Percentiles rank a stretch among this genome's conserved stretches.
Conservation (phyloP, 352 stramenopile genomes). For the Pythium aquatile region DNA sequence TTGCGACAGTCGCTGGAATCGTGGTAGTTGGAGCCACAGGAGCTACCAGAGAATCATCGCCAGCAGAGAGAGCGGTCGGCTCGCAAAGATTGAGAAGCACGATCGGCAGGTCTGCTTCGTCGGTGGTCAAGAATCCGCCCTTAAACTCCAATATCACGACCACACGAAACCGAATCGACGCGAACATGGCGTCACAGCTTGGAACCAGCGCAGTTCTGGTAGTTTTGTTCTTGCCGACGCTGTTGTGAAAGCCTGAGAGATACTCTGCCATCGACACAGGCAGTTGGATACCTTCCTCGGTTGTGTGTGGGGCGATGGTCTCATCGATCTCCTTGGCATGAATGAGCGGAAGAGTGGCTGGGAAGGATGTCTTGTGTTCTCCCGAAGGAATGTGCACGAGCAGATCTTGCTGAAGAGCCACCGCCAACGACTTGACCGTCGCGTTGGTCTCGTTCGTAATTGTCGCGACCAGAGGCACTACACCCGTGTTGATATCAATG, state of each 20-base stretch:
- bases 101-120: not conserved
- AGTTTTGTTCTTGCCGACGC: not conserved
- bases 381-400: not conserved
- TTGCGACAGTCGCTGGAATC: too few relatives aligned
- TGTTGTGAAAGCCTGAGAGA: not conserved
- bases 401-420: not conserved
- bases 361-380: not conserved
- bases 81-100: too few relatives aligned
- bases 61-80: too few relatives aligned
- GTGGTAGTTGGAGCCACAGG: too few relatives aligned
- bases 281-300: not conserved
- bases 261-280: not conserved
- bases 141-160: not conserved
- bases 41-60: too few relatives aligned
- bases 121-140: not conserved
- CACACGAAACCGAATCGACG: not conserved
- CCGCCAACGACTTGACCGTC: not conserved
- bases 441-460: not conserved
- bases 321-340: not conserved
- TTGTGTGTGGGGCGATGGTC: not conserved
- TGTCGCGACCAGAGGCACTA: not conserved
- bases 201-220: not conserved
- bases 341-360: not conserved
- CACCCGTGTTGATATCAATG: not conserved
- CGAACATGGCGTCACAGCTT: not conserved